Evolutionary conservation across 441 rosid genomes (phyloP).

Genomic region (Codiaeum variegatum): DNA sequence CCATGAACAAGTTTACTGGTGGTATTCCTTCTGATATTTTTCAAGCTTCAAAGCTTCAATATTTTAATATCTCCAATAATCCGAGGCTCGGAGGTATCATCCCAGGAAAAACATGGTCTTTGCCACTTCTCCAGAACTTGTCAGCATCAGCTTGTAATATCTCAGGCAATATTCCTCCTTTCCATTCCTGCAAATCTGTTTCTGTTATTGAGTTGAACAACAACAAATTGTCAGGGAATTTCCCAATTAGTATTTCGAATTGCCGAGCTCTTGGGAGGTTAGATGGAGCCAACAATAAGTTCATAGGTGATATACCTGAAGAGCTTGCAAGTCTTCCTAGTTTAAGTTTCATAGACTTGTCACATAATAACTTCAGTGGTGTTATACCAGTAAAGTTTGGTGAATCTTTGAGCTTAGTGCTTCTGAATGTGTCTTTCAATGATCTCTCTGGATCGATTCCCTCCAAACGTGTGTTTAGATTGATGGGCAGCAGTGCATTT

Average conservation of each 20-base stretch:
- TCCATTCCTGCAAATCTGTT: slow-evolving; percentile 54
- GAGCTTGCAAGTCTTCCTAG: slow-evolving; percentile 49
- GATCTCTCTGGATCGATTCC: slow-evolving; percentile 63
- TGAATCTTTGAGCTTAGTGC: slow-evolving; percentile 38
- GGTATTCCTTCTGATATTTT: slow-evolving; percentile 63
- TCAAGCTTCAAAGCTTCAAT: slow-evolving; percentile 56
- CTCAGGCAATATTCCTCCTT: slow-evolving; percentile 57
- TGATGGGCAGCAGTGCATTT: slow-evolving; percentile 64
- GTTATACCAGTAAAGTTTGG: slow-evolving; percentile 52
- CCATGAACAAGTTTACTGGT: slow-evolving; percentile 69
- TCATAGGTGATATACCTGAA: slow-evolving; percentile 56
- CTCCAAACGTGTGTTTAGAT: slow-evolving; percentile 40
- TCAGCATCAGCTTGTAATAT: slow-evolving; percentile 67
- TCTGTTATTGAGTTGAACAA: slow-evolving; percentile 55
- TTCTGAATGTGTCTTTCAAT: slow-evolving; percentile 60
- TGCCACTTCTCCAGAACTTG: slow-evolving; percentile 65
- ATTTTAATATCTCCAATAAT: slow-evolving; percentile 71
- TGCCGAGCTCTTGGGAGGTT: slow-evolving; percentile 52
- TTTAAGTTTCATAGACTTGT: slow-evolving; percentile 54
- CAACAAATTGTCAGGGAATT: slow-evolving; percentile 50
- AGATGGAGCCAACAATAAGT: slow-evolving; percentile 49
- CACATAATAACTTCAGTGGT: slow-evolving; percentile 67
- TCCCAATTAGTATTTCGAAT: slow-evolving; percentile 50
- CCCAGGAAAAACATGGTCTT: slow-evolving; percentile 58
- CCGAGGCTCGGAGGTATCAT: slow-evolving; percentile 58